Base-by-base conservation (phyloP, 768 basidiomycete genomes). In the Hirschioporus abietinus region DNA sequence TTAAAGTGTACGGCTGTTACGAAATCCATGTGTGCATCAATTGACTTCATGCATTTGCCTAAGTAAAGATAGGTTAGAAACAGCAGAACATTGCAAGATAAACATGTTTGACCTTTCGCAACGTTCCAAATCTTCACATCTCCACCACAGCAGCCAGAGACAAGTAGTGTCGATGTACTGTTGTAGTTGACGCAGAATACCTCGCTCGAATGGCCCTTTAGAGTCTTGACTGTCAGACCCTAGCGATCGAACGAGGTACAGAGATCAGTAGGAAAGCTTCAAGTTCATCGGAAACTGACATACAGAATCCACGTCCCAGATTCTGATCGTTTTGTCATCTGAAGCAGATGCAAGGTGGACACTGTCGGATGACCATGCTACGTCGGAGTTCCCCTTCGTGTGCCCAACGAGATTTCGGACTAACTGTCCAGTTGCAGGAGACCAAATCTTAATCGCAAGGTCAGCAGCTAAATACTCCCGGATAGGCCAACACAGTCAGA, bases 1-100 rank as follows among this genome's bases (percentile, higher is more conserved):
- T 96, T 96, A 81, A 96, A 99, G 74, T 93, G 90, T 1, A 98
- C 95, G 1, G 93, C 92, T 15, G 95, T 96, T 27, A 99, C 93
- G 67, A 92, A 96, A 77, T 99, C 96, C 62, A 95, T 82, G 75
- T 99, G 96, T 0, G 94, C 96, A 68, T 94, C 92, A 25, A 99
- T 75, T 1, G 90, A 92, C 76, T 93, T 90, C 76, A 93, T 83
- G 72, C 89, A 91, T 73, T 86, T 91, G 23, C 94, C 96, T 94
- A 69, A 12, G 30, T 9, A 18, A 20, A 30, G 2, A 30, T 30
- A 34, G 17, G 20, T 52, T 17, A n/a, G 24, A 57, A 23, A 26
- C 10, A 35, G 59, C 52, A 30, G 30, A 62, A 35, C 12, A 35
- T n/a, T 20, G 7, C 60, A 60, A 35, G 35, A 26, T 18, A n/a